phyloP scores from a whole-genome alignment of 176 grass and related monocot species.

The Avena insularis region DNA sequence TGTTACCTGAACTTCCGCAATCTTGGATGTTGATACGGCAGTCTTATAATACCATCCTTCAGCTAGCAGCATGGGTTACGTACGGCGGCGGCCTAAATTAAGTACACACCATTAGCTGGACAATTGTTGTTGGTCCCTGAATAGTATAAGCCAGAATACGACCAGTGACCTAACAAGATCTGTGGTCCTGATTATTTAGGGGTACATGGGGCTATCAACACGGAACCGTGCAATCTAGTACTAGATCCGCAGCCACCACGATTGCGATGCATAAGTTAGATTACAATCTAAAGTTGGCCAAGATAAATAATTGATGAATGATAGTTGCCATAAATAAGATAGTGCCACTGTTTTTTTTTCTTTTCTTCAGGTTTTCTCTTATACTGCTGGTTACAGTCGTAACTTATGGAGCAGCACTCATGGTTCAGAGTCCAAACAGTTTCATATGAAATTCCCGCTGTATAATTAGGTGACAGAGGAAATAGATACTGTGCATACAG shows the following conservation, averaged over 20 bases:
- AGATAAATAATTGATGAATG: not conserved
- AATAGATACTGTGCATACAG: too few species aligned
- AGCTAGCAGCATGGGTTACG: slow-evolving; percentile 33
- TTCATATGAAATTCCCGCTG: not conserved
- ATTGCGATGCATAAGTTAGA: not conserved
- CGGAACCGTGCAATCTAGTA: slow-evolving; percentile 53
- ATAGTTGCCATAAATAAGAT: not conserved
- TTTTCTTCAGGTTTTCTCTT: not conserved
- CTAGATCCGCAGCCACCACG: slow-evolving; percentile 30
- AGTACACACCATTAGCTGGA: slow-evolving; percentile 31
- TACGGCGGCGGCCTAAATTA: not conserved
- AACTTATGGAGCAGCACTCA: not conserved
- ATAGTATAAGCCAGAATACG: slow-evolving; percentile 36
- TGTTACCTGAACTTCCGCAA: not conserved
- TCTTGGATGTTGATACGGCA: not conserved
- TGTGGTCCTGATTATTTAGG: slow-evolving; percentile 14
- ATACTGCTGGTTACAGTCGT: not conserved
- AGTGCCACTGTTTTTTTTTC: not conserved
- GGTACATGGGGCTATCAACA: slow-evolving; percentile 28
- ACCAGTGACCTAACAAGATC: slow-evolving; percentile 58
- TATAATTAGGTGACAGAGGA: not conserved
- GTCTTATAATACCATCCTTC: not conserved
- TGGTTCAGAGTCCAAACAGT: not conserved
- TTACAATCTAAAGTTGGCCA: slow-evolving; percentile 27
- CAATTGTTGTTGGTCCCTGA: slow-evolving; percentile 53